Percentiles rank a stretch among this genome's conserved stretches.
phyloP scores from a whole-genome alignment of 805 yeast species.

The Metschnikowia kofuensis region DNA sequence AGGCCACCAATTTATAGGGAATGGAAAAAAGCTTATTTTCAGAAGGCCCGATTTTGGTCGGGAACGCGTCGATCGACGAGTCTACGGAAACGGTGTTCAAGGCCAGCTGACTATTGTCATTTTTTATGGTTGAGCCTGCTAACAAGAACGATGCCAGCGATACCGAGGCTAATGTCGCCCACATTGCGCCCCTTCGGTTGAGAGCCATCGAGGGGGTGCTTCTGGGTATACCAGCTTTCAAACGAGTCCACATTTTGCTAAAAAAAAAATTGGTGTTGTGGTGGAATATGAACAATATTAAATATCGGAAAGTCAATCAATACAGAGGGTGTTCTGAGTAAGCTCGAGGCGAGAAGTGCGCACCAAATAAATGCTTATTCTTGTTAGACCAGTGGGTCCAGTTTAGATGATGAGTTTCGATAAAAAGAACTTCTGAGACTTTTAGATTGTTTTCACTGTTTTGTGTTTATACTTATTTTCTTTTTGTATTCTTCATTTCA shows the following conservation, averaged over 20 bases:
- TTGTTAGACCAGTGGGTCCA: no score
- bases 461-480: no score
- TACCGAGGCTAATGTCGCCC: slow-evolving; percentile 5
- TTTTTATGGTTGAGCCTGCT: slow-evolving; percentile 18
- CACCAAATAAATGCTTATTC: no score
- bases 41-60: slow-evolving; percentile 17
- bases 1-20: slow-evolving; percentile 61
- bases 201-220: neutral
- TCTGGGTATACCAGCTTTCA: neutral
- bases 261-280: no score
- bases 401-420: no score
- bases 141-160: slow-evolving; percentile 16
- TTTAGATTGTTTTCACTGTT: no score
- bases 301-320: no score
- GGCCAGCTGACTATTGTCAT: slow-evolving; percentile 20
- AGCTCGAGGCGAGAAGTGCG: no score
- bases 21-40: slow-evolving; percentile 22
- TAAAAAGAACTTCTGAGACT: no score
- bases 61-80: slow-evolving; percentile 49
- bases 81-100: slow-evolving; percentile 42
- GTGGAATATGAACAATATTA: no score
- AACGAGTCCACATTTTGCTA: slow-evolving; percentile 1
- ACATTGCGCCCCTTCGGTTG: neutral
- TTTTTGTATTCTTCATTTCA: no score
- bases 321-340: no score